A percentile compares a stretch with the other conserved stretches of the same genome.
phyloP scores from a whole-genome alignment of 352 stramenopile species.

The Globisporangium emineosum region DNA sequence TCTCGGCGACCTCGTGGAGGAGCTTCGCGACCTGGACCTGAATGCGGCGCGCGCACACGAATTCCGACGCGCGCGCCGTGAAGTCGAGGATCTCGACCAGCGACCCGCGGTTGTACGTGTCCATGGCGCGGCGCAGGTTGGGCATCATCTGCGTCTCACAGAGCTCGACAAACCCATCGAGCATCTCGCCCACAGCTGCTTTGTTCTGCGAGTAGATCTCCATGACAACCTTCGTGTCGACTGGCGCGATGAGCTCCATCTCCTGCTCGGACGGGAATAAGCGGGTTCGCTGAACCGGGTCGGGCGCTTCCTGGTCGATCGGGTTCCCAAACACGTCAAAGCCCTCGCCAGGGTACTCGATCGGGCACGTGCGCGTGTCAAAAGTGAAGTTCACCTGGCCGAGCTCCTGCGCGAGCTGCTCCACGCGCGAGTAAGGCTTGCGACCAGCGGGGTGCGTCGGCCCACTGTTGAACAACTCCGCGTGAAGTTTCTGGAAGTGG shows the following conservation, averaged over 20 bases:
- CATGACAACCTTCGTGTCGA: constrained; percentile 55
- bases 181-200: constrained; percentile 59
- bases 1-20: constrained; percentile 52
- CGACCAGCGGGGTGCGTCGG: neutral
- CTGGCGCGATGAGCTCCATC: constrained; percentile 48
- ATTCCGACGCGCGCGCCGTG: constrained; percentile 56
- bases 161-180: constrained; percentile 63
- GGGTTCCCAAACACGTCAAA: constrained; percentile 34
- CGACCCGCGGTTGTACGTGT: constrained; percentile 33
- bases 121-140: constrained; percentile 37
- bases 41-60: constrained; percentile 61
- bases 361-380: constrained; percentile 21
- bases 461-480: constrained; percentile 26
- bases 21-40: constrained; percentile 64
- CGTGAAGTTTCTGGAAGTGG: constrained; percentile 61
- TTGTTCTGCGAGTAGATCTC: constrained; percentile 64
- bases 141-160: constrained; percentile 48
- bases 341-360: constrained; percentile 30
- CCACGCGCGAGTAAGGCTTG: constrained; percentile 14
- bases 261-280: constrained; percentile 51
- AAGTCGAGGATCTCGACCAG: constrained; percentile 73
- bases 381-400: constrained; percentile 10
- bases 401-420: constrained; percentile 21
- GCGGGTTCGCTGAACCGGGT: constrained; percentile 14
- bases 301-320: constrained; percentile 20